Evolutionary conservation across 352 stramenopile genomes (phyloP).

Genomic region (Globisporangium radiosum): DNA sequence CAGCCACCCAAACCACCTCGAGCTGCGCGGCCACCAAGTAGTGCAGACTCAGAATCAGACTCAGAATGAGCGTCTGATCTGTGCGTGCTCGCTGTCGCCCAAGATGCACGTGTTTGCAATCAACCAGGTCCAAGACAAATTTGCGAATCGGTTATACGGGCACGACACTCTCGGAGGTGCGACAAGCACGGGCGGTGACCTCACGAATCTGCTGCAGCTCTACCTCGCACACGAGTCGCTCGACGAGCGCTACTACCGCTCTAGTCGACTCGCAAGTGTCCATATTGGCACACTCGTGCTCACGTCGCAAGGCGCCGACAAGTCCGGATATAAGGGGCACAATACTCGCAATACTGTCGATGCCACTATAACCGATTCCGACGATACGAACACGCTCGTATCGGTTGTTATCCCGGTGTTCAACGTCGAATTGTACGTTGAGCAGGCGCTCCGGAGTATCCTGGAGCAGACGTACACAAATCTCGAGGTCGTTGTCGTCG

Average conservation of each 20-base stretch:
- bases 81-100: constrained; percentile 33
- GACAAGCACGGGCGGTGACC: constrained; percentile 19
- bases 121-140: constrained; percentile 83
- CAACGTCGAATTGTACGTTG: constrained; percentile 34
- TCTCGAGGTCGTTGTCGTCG: constrained; percentile 66
- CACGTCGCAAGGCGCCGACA: not conserved
- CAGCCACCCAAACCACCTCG: constrained; percentile 55
- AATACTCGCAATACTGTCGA: not conserved
- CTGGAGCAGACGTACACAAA: constrained; percentile 29
- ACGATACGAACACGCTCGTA: constrained; percentile 14
- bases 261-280: constrained; percentile 51
- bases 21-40: constrained; percentile 54
- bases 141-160: constrained; percentile 59
- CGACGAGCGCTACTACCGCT: constrained; percentile 49
- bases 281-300: constrained; percentile 77
- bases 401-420: constrained; percentile 78
- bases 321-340: too few relatives aligned
- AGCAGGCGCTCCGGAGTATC: constrained; percentile 38
- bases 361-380: not conserved
- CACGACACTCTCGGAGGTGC: constrained; percentile 3
- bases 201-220: constrained; percentile 21
- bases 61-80: constrained; percentile 22
- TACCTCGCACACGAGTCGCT: constrained; percentile 34
- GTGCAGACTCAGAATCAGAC: constrained; percentile 7
- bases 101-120: constrained; percentile 79